Conservation (phyloP, 306 rosid genomes). For the Rosa multiflora region DNA sequence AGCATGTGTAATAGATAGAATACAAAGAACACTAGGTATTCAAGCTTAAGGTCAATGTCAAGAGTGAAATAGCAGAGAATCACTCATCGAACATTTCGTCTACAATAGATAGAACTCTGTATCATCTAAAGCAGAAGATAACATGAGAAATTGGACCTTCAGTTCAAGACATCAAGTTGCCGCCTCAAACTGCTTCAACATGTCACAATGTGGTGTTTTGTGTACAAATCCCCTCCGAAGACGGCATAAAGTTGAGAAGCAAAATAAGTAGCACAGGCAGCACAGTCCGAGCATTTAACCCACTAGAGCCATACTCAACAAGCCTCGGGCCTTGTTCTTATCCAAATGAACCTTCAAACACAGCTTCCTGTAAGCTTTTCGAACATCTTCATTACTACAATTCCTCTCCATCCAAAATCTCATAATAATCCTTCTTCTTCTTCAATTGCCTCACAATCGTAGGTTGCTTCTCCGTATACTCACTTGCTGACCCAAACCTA, state of each 20-base stretch:
- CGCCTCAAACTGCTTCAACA: slow-evolving; percentile 55
- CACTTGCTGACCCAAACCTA: slow-evolving; percentile 34
- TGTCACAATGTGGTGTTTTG: slow-evolving; percentile 91
- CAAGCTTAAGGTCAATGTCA: background rate
- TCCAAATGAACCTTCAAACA: slow-evolving; percentile 96
- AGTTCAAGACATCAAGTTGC: slow-evolving; percentile 39
- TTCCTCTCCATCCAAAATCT: slow-evolving; percentile 77
- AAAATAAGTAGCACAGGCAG: slow-evolving; percentile 69
- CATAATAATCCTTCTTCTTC: slow-evolving; percentile 82
- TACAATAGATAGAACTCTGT: slow-evolving; percentile 29
- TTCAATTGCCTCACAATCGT: slow-evolving; percentile 62
- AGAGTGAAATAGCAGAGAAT: background rate
- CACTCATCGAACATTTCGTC: slow-evolving; percentile 37
- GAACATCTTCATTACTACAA: slow-evolving; percentile 75
- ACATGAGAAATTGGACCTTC: slow-evolving; percentile 40
- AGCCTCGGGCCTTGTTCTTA: slow-evolving; percentile 79
- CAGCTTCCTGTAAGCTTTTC: slow-evolving; percentile 77
- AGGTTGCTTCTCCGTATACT: slow-evolving; percentile 66
- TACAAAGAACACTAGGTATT: background rate
- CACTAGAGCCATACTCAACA: slow-evolving; percentile 62
- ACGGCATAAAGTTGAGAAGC: slow-evolving; percentile 69
- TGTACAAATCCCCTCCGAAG: slow-evolving; percentile 88
- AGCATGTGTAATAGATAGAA: background rate
- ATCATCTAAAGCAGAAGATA: slow-evolving; percentile 36
- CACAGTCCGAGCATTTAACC: slow-evolving; percentile 56